Evolutionary conservation across 2,329 filamentous ascomycete species (phyloP).

Genomic region (Fusarium equiseti): DNA sequence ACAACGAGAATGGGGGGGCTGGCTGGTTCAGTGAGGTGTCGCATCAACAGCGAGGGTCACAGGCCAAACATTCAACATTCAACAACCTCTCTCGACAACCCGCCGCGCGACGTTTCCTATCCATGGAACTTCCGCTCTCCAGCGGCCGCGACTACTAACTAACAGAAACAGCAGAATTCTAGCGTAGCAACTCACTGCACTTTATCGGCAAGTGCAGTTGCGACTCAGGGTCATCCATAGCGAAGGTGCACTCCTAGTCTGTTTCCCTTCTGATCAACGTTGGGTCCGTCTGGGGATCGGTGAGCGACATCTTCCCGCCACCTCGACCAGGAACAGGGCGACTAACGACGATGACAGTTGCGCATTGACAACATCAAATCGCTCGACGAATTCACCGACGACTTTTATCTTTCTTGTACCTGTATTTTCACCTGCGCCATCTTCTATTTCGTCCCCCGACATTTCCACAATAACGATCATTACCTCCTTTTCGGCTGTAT

Average conservation of each 20-base stretch:
- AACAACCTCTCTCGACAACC: slow-evolving; percentile 40
- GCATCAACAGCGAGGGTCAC: slow-evolving; percentile 48
- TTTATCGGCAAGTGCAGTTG: slow-evolving; percentile 36
- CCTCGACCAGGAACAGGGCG: slow-evolving; percentile 26
- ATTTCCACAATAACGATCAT: slow-evolving; percentile 21
- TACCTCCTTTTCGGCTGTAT: slow-evolving; percentile 23
- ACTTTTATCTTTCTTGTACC: slow-evolving; percentile 19
- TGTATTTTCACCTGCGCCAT: slow-evolving; percentile 18
- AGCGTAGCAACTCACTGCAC: slow-evolving; percentile 11
- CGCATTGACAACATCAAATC: slow-evolving; percentile 18
- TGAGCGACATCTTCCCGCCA: slow-evolving; percentile 43
- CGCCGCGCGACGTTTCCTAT: slow-evolving; percentile 43
- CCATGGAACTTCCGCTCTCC: slow-evolving; percentile 46
- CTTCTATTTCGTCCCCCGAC: slow-evolving; percentile 11
- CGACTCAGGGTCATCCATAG: slow-evolving; percentile 19
- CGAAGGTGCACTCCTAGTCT: slow-evolving; percentile 19
- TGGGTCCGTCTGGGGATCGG: slow-evolving; percentile 39
- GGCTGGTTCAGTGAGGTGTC: slow-evolving; percentile 39
- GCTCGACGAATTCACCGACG: slow-evolving; percentile 13
- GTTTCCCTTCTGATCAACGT: slow-evolving; percentile 30
- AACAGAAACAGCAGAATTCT: slow-evolving; percentile 22
- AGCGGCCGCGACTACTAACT: slow-evolving; percentile 47
- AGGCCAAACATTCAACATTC: slow-evolving; percentile 44
- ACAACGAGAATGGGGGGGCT: slow-evolving; percentile 47
- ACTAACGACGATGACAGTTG: slow-evolving; percentile 40